phyloP scores from a whole-genome alignment of 345 rosid species.

The Eucalyptus regnans region DNA sequence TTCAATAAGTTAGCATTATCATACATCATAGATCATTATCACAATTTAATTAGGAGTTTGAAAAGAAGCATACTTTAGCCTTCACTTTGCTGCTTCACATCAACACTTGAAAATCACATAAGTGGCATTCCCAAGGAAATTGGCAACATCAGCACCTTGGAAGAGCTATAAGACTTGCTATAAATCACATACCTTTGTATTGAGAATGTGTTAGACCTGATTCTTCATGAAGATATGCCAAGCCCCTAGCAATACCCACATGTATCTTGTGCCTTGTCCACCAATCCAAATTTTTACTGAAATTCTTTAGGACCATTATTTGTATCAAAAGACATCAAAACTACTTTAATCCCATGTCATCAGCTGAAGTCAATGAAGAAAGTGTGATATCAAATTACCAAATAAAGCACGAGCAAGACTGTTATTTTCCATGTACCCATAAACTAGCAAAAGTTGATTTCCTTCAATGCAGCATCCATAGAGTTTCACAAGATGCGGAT shows the following conservation, averaged over 20 bases:
- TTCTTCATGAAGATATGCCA: slow-evolving; percentile 1
- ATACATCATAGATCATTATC: no score
- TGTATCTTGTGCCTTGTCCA: background rate
- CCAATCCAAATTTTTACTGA: background rate
- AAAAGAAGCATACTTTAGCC: no score
- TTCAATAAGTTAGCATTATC: no score
- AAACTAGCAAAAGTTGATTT: background rate
- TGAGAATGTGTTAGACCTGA: background rate
- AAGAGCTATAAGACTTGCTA: no score
- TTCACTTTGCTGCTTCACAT: no score
- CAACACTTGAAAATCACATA: no score
- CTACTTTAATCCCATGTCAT: background rate
- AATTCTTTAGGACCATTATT: background rate
- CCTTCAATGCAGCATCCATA: background rate
- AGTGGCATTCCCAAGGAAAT: no score
- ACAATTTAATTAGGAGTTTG: no score
- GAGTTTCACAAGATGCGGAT: background rate
- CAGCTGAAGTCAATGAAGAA: background rate
- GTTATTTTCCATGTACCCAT: slow-evolving; percentile 1
- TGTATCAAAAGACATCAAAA: background rate
- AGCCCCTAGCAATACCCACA: background rate
- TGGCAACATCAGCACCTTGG: no score
- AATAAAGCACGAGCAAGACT: background rate
- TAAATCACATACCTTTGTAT: no score
- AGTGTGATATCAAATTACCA: background rate